Percentiles rank a stretch among this genome's conserved stretches.
Evolutionary conservation across 1,284 basidiomycete species (phyloP).

Genomic region (Ustilago crameri): DNA sequence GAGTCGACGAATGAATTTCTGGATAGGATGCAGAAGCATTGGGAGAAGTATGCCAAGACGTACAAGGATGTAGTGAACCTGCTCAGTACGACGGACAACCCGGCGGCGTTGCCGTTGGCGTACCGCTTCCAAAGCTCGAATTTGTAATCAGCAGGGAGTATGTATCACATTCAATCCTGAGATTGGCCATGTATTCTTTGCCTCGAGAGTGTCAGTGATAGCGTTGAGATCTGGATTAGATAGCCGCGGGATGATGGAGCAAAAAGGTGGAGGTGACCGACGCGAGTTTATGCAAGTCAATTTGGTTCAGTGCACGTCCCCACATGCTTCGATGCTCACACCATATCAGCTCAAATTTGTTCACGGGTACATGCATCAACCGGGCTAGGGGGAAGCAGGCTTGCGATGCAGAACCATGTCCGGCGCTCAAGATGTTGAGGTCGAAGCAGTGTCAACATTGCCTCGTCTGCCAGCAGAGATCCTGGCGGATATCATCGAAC

Average conservation of each 20-base stretch:
- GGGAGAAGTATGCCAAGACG: conserved; percentile 59
- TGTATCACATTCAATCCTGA: too few species aligned
- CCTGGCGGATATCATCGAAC: conserved; percentile 34
- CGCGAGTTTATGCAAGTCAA: too few species aligned
- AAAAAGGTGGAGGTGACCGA: conserved; percentile 4
- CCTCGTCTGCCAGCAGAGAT: conserved; percentile 32
- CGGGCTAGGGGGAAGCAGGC: background rate
- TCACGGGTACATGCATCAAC: background rate
- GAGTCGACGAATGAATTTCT: conserved; percentile 44
- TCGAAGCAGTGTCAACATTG: background rate
- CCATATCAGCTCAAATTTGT: background rate
- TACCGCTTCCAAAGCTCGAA: conserved; percentile 61
- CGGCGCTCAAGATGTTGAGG: background rate
- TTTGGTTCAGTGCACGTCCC: conserved; percentile 8
- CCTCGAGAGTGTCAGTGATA: too few species aligned
- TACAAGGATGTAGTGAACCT: conserved; percentile 66
- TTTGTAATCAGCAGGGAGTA: conserved; percentile 32
- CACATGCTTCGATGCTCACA: background rate
- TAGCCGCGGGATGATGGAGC: background rate
- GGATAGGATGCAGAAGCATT: conserved; percentile 51
- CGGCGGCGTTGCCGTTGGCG: conserved; percentile 63
- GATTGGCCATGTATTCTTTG: too few species aligned
- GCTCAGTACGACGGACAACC: conserved; percentile 66
- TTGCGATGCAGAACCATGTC: background rate
- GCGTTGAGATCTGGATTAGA: background rate